These are phyloP conservation scores for Salvia miltiorrhiza DNA, from an alignment of 257 asterid species.

Conservation along the genomic window DNA sequence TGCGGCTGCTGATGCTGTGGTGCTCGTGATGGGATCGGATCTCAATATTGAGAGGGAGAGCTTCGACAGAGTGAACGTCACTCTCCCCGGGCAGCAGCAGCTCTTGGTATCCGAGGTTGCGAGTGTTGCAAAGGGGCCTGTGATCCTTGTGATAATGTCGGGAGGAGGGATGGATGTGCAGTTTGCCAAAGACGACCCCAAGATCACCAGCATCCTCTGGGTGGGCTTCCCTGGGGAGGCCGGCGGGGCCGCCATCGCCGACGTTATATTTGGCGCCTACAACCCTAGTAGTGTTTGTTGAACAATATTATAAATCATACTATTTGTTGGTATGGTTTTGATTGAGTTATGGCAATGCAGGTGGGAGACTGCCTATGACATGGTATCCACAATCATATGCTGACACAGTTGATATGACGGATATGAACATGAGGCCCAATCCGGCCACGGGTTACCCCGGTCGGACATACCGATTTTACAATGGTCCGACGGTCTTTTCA, in stretches of 20 bases:
- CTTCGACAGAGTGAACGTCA: conserved; percentile 54
- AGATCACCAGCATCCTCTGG: too few species aligned
- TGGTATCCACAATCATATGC: conserved; percentile 87
- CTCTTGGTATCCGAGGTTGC: conserved; percentile 60
- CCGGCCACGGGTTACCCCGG: conserved; percentile 62
- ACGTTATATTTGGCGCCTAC: too few species aligned
- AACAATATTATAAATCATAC: too few species aligned
- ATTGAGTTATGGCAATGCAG: conserved; percentile 31
- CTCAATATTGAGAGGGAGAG: conserved; percentile 60
- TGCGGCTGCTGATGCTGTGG: conserved; percentile 67
- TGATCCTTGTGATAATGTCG: too few species aligned
- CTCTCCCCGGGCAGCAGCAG: conserved; percentile 89
- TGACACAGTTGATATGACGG: conserved; percentile 54
- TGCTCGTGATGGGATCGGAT: conserved; percentile 79
- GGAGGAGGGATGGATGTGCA: too few species aligned
- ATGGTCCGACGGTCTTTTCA: conserved; percentile 53
- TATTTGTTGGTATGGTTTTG: too few species aligned
- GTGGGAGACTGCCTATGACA: conserved; percentile 90
- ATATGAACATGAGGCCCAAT: too few species aligned
- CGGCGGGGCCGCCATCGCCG: too few species aligned
- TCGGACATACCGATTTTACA: conserved; percentile 74
- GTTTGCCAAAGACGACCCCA: too few species aligned
- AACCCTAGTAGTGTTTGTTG: conserved; percentile 59
- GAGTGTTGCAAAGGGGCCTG: conserved; percentile 62
- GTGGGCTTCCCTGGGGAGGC: too few species aligned